Conservation (phyloP, 371 early-diverging fungal species). For the Haplosporangium sp. region DNA sequence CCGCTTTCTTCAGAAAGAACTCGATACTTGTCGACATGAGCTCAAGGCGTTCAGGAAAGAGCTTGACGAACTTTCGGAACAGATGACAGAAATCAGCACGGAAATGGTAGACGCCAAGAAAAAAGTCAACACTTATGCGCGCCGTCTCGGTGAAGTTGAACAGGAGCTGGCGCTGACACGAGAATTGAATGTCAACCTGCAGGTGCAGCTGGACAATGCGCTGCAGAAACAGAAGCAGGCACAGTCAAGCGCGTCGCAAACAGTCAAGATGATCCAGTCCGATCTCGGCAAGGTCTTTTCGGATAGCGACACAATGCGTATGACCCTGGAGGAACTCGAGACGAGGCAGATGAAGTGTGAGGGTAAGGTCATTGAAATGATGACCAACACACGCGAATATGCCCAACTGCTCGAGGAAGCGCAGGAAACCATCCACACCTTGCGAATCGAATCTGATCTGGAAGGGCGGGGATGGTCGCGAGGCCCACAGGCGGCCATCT, state of each 20-base stretch:
- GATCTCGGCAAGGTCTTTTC: slow-evolving; percentile 70
- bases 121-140: slow-evolving; percentile 71
- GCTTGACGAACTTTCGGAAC: slow-evolving; percentile 70
- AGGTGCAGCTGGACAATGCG: slow-evolving; percentile 65
- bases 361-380: slow-evolving; percentile 69
- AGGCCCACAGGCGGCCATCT: slow-evolving; percentile 36
- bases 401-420: slow-evolving; percentile 72
- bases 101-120: slow-evolving; percentile 73
- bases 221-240: slow-evolving; percentile 70
- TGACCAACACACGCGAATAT: slow-evolving; percentile 74
- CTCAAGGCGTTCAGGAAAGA: slow-evolving; percentile 70
- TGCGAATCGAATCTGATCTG: slow-evolving; percentile 45
- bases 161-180: slow-evolving; percentile 71
- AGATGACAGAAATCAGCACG: slow-evolving; percentile 72
- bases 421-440: slow-evolving; percentile 70
- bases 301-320: slow-evolving; percentile 70
- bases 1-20: slow-evolving; percentile 64
- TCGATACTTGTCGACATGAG: slow-evolving; percentile 70
- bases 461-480: slow-evolving; percentile 51
- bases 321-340: slow-evolving; percentile 72
- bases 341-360: slow-evolving; percentile 70
- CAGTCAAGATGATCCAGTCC: slow-evolving; percentile 71
- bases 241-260: slow-evolving; percentile 68
- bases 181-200: slow-evolving; percentile 71
- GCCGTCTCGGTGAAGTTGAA: slow-evolving; percentile 72